Base-by-base conservation (phyloP, 202 grass and related monocot genomes). In the Brachypodium distachyon region DNA sequence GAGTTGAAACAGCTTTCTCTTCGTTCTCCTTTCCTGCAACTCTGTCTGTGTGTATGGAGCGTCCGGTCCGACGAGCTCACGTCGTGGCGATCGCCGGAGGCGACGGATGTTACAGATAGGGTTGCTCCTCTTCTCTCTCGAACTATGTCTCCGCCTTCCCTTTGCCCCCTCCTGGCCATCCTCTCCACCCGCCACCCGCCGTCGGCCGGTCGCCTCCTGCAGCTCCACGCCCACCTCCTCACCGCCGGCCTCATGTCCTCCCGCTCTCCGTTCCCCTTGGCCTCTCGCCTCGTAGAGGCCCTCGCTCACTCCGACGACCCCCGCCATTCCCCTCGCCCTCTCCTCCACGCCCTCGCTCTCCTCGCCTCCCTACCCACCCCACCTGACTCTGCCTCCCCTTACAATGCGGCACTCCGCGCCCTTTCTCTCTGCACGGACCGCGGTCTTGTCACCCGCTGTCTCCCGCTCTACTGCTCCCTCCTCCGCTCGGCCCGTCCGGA, bases 221-320 rank as follows among this genome's bases (percentile, higher is more conserved):
- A 84, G 73, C 72, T 97, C 31, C 90, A 93, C 63, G 82, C 82
- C 21, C 93, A 71, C 44, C 78, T 81, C 50, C 61, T 91, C 72
- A 57, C 77, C 61, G 63, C 79, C 63, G 82, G 87, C 13, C 12
- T 88, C 66, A 62, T 76, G 68, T 77, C 84, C 57, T 40, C 76
- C 31, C 39, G 12, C 4, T 46, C 64, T 17, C 56, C 47, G 3
- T 63, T 40, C 38, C 37, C 60, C 34, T 63, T 81, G 18, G 64
- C 42, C 4, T 70, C 81, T 5, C 68, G 82, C 27, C 88, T 88
- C 62, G 63, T 82, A 77, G 52, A 77, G 0, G 89, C 88, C 70
- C 70, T 84, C 58, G 54, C 74, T 13, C 77, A 80, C 85, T 61
- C 75, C 28, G 41, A 54, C 47, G 22, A 21, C 55, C 78, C 1